A percentile compares a stretch with the other conserved stretches of the same genome.
Evolutionary conservation across 208 protist species (phyloP).

Genomic region (Jaenimonas drosophilae): DNA sequence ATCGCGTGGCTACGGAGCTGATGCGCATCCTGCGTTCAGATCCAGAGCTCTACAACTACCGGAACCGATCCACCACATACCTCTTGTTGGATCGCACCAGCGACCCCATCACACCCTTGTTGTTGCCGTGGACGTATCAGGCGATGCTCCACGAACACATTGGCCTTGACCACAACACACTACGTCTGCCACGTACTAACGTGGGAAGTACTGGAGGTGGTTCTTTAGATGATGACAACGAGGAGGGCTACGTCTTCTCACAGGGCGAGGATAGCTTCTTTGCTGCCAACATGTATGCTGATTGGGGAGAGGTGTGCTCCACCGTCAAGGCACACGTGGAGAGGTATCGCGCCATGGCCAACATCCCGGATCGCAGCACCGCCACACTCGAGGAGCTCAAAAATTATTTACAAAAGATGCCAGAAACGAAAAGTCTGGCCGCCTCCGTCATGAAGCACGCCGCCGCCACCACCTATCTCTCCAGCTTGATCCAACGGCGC

Average conservation of each 20-base stretch:
- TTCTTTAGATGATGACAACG: slow-evolving; percentile 1
- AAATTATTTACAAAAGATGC: slow-evolving; percentile 77
- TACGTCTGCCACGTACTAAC: slow-evolving; percentile 34
- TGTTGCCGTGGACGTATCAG: slow-evolving; percentile 99
- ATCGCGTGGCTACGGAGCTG: slow-evolving; percentile 67
- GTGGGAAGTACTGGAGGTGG: slow-evolving; percentile 12
- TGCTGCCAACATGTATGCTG: slow-evolving; percentile 90
- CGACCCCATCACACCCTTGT: slow-evolving; percentile 95
- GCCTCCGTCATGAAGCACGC: slow-evolving; percentile 82
- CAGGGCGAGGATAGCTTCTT: slow-evolving; percentile 94
- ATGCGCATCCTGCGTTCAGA: slow-evolving; percentile 61
- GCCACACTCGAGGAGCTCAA: slow-evolving; percentile 85
- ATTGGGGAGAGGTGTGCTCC: slow-evolving; percentile 97
- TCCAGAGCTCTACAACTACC: slow-evolving; percentile 82
- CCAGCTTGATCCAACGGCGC: slow-evolving; percentile 64
- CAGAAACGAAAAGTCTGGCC: slow-evolving; percentile 70
- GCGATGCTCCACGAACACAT: slow-evolving; percentile 98
- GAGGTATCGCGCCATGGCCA: slow-evolving; percentile 80
- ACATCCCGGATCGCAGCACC: slow-evolving; percentile 70
- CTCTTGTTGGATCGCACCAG: slow-evolving; percentile 77
- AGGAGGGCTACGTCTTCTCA: slow-evolving; percentile 79
- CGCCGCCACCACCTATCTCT: slow-evolving; percentile 64
- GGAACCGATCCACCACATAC: slow-evolving; percentile 41
- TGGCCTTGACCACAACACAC: slow-evolving; percentile 90
- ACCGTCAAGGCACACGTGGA: slow-evolving; percentile 92